phyloP scores from a whole-genome alignment of 176 grass and related monocot species.

The Lolium multiflorum region DNA sequence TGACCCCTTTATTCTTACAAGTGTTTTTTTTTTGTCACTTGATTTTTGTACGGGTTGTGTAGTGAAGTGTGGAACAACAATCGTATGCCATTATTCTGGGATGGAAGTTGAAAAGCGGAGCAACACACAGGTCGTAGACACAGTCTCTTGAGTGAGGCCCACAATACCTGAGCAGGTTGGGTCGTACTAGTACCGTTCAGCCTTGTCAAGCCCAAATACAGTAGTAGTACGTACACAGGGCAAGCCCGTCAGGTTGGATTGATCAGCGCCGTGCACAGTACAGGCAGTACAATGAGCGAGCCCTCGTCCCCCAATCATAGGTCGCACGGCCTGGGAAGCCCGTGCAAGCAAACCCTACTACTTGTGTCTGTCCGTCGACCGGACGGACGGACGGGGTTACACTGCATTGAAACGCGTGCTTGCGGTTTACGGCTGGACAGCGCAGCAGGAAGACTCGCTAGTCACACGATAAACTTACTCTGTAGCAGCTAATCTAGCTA shows the following conservation, averaged over 20 bases:
- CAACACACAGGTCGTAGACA: too few relatives aligned
- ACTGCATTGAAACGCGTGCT: constrained; percentile 36
- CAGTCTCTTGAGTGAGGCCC: too few relatives aligned
- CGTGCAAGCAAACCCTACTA: constrained; percentile 22
- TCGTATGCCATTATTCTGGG: too few relatives aligned
- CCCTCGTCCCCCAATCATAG: constrained; percentile 38
- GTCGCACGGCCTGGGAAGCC: constrained; percentile 50
- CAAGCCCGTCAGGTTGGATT: background rate
- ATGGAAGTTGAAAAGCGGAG: too few relatives aligned
- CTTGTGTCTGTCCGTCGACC: background rate
- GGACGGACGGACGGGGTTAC: constrained; percentile 37
- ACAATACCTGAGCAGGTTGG: background rate
- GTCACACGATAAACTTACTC: background rate
- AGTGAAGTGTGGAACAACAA: too few relatives aligned
- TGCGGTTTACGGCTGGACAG: constrained; percentile 43
- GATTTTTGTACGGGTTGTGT: too few relatives aligned
- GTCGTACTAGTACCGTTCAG: too few relatives aligned
- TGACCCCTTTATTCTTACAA: too few relatives aligned
- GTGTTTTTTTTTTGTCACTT: too few relatives aligned
- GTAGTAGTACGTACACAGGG: background rate
- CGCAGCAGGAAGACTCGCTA: background rate
- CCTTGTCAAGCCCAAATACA: background rate
- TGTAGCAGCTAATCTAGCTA: background rate
- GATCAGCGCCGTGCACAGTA: constrained; percentile 26
- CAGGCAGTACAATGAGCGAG: background rate